phyloP scores from a whole-genome alignment of 768 basidiomycete genomes.

The Pulveroboletus sp. region DNA sequence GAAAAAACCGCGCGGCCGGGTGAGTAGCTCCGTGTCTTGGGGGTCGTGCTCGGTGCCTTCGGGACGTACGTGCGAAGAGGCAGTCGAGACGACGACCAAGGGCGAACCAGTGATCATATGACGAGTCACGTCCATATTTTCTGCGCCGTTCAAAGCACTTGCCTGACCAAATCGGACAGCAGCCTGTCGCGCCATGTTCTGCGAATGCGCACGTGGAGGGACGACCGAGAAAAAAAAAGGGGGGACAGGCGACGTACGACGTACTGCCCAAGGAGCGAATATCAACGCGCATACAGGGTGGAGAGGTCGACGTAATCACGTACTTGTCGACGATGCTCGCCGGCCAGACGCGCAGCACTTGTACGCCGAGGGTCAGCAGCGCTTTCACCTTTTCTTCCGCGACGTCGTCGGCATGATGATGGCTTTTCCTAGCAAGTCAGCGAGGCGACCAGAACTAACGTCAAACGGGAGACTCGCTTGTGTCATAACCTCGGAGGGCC shows the following conservation, averaged over 20 bases:
- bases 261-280: conserved; percentile 42
- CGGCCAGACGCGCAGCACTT: conserved; percentile 87
- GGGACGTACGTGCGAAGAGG: conserved; percentile 40
- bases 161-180: conserved; percentile 68
- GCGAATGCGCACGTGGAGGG: no score
- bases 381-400: conserved; percentile 89
- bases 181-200: conserved; percentile 86
- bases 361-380: conserved; percentile 76
- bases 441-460: no score
- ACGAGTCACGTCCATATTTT: conserved; percentile 19
- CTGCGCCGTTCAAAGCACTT: conserved; percentile 22
- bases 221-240: no score
- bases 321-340: conserved; percentile 94
- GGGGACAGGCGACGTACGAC: no score
- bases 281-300: conserved; percentile 3
- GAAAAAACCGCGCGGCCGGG: conserved; percentile 78
- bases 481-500: conserved; percentile 68
- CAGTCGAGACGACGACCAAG: conserved; percentile 52
- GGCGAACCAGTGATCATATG: conserved; percentile 43
- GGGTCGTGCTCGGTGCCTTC: conserved; percentile 31
- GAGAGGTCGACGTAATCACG: conserved; percentile 11
- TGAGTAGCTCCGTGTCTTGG: conserved; percentile 40
- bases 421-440: conserved; percentile 40
- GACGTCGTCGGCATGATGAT: conserved; percentile 91
- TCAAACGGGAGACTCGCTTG: conserved; percentile 51